Evolutionary conservation across 2,329 filamentous ascomycete genomes (phyloP).

Genomic region (Cryphonectria radicalis): DNA sequence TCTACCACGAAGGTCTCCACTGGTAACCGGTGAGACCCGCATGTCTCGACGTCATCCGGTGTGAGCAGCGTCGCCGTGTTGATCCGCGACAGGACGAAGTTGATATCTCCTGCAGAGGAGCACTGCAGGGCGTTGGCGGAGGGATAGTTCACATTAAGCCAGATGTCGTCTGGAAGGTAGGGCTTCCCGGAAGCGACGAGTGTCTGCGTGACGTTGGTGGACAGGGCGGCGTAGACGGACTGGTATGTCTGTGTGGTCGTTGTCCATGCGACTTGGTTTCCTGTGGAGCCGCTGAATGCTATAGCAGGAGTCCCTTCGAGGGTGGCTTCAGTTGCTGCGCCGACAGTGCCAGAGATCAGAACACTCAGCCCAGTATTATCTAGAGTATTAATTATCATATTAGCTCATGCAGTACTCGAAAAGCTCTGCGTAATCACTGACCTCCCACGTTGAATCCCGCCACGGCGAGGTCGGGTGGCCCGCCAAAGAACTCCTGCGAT

Average conservation of each 20-base stretch:
- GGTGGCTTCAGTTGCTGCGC: constrained; percentile 63
- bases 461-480: constrained; percentile 63
- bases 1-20: constrained; percentile 59
- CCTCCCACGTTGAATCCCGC: constrained; percentile 63
- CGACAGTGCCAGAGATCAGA: constrained; percentile 69
- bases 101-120: constrained; percentile 56
- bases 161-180: constrained; percentile 64
- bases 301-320: constrained; percentile 64
- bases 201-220: constrained; percentile 59
- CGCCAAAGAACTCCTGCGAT: constrained; percentile 57
- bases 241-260: constrained; percentile 50
- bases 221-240: constrained; percentile 65
- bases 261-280: constrained; percentile 32
- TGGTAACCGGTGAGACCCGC: constrained; percentile 59
- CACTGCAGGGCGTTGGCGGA: constrained; percentile 52
- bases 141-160: constrained; percentile 73
- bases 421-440: not conserved
- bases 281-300: constrained; percentile 62
- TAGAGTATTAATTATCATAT: not conserved
- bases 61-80: constrained; percentile 44
- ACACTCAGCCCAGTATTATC: constrained; percentile 60
- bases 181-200: constrained; percentile 62
- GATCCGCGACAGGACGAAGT: constrained; percentile 67
- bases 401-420: not conserved
- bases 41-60: constrained; percentile 59